Conservation (phyloP, 257 asterid genomes). For the Lithospermum erythrorhizon region DNA sequence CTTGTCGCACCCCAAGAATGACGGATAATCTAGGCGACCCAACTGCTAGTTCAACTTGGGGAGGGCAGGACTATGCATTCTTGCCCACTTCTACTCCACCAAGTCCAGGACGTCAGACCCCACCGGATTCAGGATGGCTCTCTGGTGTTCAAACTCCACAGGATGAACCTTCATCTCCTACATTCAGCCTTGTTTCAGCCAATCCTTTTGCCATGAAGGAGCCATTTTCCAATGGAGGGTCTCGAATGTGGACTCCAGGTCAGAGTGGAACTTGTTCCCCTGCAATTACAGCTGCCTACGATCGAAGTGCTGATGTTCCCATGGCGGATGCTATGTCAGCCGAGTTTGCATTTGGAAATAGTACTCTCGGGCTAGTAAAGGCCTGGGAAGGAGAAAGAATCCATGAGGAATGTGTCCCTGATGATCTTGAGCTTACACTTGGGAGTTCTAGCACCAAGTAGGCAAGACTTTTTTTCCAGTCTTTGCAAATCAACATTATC, state of each 20-base stretch:
- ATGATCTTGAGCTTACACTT: slow-evolving; percentile 92
- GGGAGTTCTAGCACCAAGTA: slow-evolving; percentile 87
- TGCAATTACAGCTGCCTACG: slow-evolving; percentile 53
- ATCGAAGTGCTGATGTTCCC: slow-evolving; percentile 76
- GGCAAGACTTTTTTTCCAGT: neutral
- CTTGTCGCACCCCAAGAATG: slow-evolving; percentile 75
- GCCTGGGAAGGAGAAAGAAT: slow-evolving; percentile 99
- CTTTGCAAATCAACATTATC: neutral
- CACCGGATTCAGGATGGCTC: slow-evolving; percentile 86
- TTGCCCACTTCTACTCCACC: slow-evolving; percentile 73
- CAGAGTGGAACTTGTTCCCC: slow-evolving; percentile 98
- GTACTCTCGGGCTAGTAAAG: slow-evolving; percentile 57
- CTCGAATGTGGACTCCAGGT: slow-evolving; percentile 95
- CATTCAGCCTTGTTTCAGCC: slow-evolving; percentile 74
- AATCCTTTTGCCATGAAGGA: slow-evolving; percentile 69
- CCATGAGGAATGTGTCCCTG: slow-evolving; percentile 85
- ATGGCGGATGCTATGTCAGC: slow-evolving; percentile 79
- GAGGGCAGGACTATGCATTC: slow-evolving; percentile 54
- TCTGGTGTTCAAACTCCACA: slow-evolving; percentile 94
- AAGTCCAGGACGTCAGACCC: slow-evolving; percentile 74
- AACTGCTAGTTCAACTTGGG: slow-evolving; percentile 46
- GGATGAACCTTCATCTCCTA: slow-evolving; percentile 79
- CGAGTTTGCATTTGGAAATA: slow-evolving; percentile 88
- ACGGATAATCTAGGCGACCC: slow-evolving; percentile 61
- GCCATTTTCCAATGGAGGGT: slow-evolving; percentile 74